Evolutionary conservation across 148 eudicot genomes (phyloP).

Genomic region (Nyssa sinensis): DNA sequence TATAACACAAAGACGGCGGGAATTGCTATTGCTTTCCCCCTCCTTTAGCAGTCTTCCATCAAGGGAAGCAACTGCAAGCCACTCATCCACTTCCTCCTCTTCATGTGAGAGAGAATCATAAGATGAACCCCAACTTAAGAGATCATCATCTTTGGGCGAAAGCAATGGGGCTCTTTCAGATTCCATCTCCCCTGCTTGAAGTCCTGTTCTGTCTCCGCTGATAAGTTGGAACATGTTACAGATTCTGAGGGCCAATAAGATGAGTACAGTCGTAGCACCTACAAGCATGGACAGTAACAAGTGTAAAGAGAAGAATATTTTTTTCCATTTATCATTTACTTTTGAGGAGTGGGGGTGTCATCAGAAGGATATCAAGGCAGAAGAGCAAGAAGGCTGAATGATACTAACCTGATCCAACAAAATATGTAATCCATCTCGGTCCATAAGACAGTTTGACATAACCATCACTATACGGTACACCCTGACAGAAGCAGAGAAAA

Average conservation of each 20-base stretch:
- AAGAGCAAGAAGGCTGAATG: background rate
- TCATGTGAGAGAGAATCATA: slow-evolving; percentile 51
- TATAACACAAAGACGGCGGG: slow-evolving; percentile 41
- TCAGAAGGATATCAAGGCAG: background rate
- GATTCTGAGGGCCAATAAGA: slow-evolving; percentile 27
- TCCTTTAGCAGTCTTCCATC: slow-evolving; percentile 30
- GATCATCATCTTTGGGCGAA: slow-evolving; percentile 42
- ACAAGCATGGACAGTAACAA: slow-evolving; percentile 13
- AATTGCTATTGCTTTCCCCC: slow-evolving; percentile 31
- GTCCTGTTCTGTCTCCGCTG: slow-evolving; percentile 16
- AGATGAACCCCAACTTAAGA: slow-evolving; percentile 52
- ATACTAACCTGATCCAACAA: slow-evolving; percentile 37
- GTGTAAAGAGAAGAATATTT: background rate
- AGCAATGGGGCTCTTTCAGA: slow-evolving; percentile 45
- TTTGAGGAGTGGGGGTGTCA: background rate
- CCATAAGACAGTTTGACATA: slow-evolving; percentile 46
- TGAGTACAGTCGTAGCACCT: slow-evolving; percentile 38
- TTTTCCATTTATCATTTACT: no score
- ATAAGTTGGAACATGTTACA: slow-evolving; percentile 24
- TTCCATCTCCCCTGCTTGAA: slow-evolving; percentile 21
- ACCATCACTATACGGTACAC: slow-evolving; percentile 28
- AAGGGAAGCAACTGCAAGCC: slow-evolving; percentile 17
- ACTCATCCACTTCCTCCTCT: slow-evolving; percentile 45
- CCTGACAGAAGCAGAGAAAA: slow-evolving; percentile 14
- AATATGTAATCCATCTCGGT: slow-evolving; percentile 51